These are phyloP conservation scores for Corymbia calophylla DNA, from an alignment of 441 rosid genomes.

Conservation along the genomic window DNA sequence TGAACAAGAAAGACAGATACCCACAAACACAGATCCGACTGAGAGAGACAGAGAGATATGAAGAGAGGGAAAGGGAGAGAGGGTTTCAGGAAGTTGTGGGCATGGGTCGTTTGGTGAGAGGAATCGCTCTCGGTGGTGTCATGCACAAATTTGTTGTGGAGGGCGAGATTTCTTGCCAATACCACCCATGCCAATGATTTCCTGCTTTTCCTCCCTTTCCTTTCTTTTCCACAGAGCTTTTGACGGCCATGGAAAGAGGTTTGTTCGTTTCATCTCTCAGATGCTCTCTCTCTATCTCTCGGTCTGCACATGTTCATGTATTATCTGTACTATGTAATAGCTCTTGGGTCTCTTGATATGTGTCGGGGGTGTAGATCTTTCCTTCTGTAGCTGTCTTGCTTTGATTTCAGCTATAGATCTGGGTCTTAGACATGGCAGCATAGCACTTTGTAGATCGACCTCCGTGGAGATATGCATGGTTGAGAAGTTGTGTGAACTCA, in stretches of 20 bases:
- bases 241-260: background rate
- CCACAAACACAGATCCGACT: background rate
- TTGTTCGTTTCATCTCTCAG: background rate
- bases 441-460: background rate
- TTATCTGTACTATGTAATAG: background rate
- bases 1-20: background rate
- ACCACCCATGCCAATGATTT: slow-evolving; percentile 2
- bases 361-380: background rate
- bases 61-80: background rate
- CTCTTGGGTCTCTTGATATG: background rate
- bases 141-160: background rate
- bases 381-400: background rate
- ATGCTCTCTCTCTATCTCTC: background rate
- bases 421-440: background rate
- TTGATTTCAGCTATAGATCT: background rate
- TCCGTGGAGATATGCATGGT: background rate
- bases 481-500: background rate
- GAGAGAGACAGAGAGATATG: background rate
- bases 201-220: slow-evolving; percentile 3
- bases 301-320: background rate
- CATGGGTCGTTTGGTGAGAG: slow-evolving; percentile 1
- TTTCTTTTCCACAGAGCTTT: background rate
- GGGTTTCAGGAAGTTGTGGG: background rate
- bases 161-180: background rate
- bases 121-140: background rate